Conservation (phyloP, 306 rosid species). For the Medicago lupulina region DNA sequence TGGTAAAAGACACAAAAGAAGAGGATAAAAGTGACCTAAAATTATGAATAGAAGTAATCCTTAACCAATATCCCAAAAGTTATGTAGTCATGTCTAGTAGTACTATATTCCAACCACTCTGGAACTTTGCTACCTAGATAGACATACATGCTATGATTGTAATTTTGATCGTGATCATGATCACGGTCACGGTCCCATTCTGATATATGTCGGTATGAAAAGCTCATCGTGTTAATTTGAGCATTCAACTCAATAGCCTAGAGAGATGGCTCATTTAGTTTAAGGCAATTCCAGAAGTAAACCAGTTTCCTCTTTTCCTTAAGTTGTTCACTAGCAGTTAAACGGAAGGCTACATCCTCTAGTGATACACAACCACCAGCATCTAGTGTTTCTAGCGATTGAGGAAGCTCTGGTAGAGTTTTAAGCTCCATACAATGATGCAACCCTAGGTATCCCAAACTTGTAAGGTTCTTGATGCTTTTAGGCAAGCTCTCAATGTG, state of each 20-base stretch:
- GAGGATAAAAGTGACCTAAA: too few species aligned
- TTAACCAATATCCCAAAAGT: too few species aligned
- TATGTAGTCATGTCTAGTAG: neutral
- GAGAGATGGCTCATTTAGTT: neutral
- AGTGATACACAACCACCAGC: neutral
- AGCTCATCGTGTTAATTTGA: neutral
- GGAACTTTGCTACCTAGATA: constrained; percentile 38
- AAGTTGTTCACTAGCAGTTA: neutral
- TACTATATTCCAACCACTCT: constrained; percentile 32
- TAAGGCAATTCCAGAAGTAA: neutral
- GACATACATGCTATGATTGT: constrained; percentile 6
- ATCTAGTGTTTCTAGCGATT: neutral
- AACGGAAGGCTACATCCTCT: neutral
- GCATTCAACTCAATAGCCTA: constrained; percentile 9
- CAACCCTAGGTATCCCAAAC: neutral
- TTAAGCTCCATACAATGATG: neutral
- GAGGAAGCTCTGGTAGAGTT: constrained; percentile 16
- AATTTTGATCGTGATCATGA: too few species aligned
- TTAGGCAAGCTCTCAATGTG: too few species aligned
- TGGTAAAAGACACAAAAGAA: too few species aligned
- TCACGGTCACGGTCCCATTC: neutral
- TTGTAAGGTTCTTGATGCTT: too few species aligned
- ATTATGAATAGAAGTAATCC: too few species aligned
- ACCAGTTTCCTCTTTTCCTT: neutral
- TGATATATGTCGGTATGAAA: neutral